Conservation (phyloP, 257 asterid genomes). For the Eustoma russellianum region DNA sequence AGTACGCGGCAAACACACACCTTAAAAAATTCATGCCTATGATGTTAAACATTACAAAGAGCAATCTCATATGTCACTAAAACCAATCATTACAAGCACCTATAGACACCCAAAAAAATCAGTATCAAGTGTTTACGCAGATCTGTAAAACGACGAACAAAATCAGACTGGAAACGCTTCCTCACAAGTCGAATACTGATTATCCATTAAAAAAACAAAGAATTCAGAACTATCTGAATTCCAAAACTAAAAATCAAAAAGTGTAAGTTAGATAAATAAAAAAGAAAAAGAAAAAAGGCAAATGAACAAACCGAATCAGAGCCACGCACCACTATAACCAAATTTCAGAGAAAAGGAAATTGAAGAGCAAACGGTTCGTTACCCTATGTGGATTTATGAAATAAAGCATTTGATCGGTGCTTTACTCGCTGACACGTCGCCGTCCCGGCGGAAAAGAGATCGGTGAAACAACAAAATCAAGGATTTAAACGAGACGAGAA, state of each 20-base stretch:
- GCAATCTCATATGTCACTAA: no score
- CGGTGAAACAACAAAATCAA: background rate
- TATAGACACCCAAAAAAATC: no score
- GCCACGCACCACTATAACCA: background rate
- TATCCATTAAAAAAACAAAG: background rate
- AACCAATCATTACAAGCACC: no score
- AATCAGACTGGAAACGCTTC: no score
- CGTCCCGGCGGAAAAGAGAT: slow-evolving; percentile 7
- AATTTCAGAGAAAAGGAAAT: background rate
- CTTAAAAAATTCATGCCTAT: no score
- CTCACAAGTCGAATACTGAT: no score
- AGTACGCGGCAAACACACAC: no score
- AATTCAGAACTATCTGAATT: background rate
- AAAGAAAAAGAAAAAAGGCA: background rate
- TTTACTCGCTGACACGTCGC: slow-evolving; percentile 14
- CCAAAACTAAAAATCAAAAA: background rate
- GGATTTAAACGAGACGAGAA: background rate
- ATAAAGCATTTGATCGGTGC: slow-evolving; percentile 4
- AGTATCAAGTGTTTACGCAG: no score
- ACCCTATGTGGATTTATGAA: slow-evolving; percentile 2
- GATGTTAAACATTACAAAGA: no score
- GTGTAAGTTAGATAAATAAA: no score
- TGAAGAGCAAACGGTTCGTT: background rate
- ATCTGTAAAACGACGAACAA: no score
- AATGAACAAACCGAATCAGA: background rate